Conservation (phyloP, 192 early-diverging fungal genomes). For the Phycomyces nitens region DNA sequence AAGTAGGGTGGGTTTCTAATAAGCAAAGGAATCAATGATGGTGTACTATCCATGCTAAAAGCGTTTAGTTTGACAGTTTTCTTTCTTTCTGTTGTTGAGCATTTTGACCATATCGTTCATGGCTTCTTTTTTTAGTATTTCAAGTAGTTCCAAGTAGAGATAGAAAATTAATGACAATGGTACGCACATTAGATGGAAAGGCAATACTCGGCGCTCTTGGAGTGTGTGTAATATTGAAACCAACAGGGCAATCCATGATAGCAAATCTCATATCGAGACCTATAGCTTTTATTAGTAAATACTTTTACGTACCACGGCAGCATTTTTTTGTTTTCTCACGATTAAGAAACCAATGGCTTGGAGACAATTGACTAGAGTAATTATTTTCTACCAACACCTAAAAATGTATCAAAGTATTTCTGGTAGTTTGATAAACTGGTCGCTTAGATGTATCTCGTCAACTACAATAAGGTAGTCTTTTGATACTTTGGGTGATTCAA, state of each 20-base stretch:
- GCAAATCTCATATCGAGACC: background rate
- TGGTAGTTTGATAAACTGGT: background rate
- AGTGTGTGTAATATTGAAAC: background rate
- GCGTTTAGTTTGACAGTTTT: background rate
- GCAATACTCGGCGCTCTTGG: background rate
- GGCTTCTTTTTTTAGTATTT: background rate
- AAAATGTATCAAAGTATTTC: constrained; percentile 6
- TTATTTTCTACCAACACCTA: constrained; percentile 3
- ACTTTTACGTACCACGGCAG: background rate
- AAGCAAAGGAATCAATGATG: no score
- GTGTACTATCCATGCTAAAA: constrained; percentile 1
- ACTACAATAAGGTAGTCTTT: constrained; percentile 2
- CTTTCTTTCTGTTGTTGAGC: background rate
- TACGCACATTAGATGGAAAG: background rate
- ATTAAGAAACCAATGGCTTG: constrained; percentile 2
- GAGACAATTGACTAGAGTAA: background rate
- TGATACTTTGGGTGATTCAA: background rate
- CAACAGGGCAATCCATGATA: constrained; percentile 9
- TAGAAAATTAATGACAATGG: background rate
- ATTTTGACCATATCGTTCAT: background rate
- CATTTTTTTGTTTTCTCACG: constrained; percentile 4
- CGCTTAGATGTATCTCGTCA: constrained; percentile 2
- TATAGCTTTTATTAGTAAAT: background rate
- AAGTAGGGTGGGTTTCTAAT: no score
- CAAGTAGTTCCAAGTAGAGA: constrained; percentile 1